Evolutionary conservation across 1,284 basidiomycete species (phyloP).

Genomic region (Agaricales sp.): DNA sequence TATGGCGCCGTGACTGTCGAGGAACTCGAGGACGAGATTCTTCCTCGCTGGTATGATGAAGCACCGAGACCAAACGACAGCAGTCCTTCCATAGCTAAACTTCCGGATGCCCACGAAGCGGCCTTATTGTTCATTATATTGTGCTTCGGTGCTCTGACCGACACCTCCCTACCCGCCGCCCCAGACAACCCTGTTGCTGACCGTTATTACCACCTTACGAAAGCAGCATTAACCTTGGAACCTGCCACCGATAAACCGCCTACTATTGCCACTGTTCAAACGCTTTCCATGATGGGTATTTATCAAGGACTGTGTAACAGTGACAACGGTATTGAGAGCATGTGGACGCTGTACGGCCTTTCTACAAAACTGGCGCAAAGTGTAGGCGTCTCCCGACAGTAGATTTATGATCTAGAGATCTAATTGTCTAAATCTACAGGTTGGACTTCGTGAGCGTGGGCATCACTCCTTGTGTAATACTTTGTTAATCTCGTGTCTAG

Average conservation of each 20-base stretch:
- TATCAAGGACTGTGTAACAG: constrained; percentile 49
- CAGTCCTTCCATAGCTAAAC: constrained; percentile 12
- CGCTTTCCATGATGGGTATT: constrained; percentile 54
- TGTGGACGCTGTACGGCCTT: constrained; percentile 51
- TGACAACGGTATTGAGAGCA: constrained; percentile 51
- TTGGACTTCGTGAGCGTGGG: constrained; percentile 58
- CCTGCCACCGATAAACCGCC: constrained; percentile 58
- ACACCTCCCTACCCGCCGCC: constrained; percentile 34
- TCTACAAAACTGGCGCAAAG: constrained; percentile 56
- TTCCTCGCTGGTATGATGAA: constrained; percentile 58
- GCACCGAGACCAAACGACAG: constrained; percentile 18
- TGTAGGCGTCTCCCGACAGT: constrained; percentile 29
- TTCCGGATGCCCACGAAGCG: constrained; percentile 39
- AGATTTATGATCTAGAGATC: constrained; percentile 11
- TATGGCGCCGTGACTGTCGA: constrained; percentile 53
- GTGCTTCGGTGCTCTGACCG: constrained; percentile 47
- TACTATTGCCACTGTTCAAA: constrained; percentile 57
- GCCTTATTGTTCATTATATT: constrained; percentile 48
- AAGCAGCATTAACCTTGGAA: constrained; percentile 52
- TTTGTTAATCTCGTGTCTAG: too few relatives aligned
- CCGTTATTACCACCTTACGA: constrained; percentile 42
- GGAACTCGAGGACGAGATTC: constrained; percentile 52
- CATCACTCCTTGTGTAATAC: constrained; percentile 13
- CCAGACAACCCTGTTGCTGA: constrained; percentile 42
- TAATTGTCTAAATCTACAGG: constrained; percentile 23